Conservation (phyloP, 805 yeast genomes). For the Tetrapisispora iriomotensis region DNA sequence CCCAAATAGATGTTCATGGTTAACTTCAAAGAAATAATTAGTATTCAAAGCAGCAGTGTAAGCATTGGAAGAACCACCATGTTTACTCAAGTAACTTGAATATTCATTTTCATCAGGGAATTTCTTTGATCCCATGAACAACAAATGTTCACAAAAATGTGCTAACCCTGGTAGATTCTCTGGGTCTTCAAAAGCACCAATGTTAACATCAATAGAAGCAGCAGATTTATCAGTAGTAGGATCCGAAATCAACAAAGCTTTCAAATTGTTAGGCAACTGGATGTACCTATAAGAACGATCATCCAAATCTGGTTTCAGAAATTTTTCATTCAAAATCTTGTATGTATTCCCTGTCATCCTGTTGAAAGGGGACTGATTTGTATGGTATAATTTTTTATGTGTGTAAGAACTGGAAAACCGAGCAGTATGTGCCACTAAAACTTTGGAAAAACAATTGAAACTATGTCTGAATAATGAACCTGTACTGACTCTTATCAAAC, state of each 20-base stretch:
- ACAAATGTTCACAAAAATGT: conserved; percentile 64
- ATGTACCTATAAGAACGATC: conserved; percentile 67
- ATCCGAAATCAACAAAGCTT: conserved; percentile 57
- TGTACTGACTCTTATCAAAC: neutral
- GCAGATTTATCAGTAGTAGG: conserved; percentile 65
- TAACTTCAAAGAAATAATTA: conserved; percentile 81
- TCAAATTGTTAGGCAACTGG: conserved; percentile 45
- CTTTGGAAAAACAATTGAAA: too few relatives aligned
- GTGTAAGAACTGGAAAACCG: too few relatives aligned
- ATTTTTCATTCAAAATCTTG: conserved; percentile 14
- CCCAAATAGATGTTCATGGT: conserved; percentile 65
- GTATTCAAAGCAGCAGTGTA: conserved; percentile 84
- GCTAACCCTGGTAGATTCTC: conserved; percentile 61
- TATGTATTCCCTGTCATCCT: conserved; percentile 2
- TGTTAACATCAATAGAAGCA: conserved; percentile 69
- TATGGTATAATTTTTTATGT: neutral
- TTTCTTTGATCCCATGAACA: conserved; percentile 73
- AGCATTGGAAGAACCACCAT: conserved; percentile 87
- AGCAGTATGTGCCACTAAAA: too few relatives aligned
- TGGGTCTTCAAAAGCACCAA: conserved; percentile 67
- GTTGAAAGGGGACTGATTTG: too few relatives aligned
- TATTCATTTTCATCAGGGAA: conserved; percentile 75
- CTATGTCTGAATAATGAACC: too few relatives aligned
- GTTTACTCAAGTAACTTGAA: conserved; percentile 63
- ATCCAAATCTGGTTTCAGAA: conserved; percentile 44